Conservation (phyloP, 2,329 filamentous ascomycete species). For the Colletotrichum truncatum region DNA sequence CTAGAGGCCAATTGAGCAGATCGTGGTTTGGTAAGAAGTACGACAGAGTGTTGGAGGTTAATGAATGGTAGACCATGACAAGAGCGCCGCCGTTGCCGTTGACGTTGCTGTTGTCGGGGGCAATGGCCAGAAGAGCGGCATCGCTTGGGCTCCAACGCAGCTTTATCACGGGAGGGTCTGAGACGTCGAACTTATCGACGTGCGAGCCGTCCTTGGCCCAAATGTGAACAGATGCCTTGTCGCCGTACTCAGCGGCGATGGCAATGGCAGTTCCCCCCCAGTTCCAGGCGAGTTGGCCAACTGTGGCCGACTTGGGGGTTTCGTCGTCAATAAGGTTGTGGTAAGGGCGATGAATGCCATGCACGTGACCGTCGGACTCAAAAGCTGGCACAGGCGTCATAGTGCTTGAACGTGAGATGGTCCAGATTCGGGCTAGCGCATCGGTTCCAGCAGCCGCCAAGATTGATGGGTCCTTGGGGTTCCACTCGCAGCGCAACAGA, state of each 20-base stretch:
- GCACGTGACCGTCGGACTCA: slow-evolving; percentile 51
- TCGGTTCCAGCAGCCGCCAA: slow-evolving; percentile 75
- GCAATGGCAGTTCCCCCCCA: slow-evolving; percentile 65
- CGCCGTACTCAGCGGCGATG: slow-evolving; percentile 64
- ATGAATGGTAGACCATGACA: slow-evolving; percentile 63
- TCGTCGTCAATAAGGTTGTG: slow-evolving; percentile 62
- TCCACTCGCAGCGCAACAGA: slow-evolving; percentile 76
- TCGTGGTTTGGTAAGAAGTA: slow-evolving; percentile 60
- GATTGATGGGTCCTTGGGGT: slow-evolving; percentile 70
- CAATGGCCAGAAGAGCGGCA: slow-evolving; percentile 64
- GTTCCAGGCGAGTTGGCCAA: slow-evolving; percentile 70
- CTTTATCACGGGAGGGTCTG: slow-evolving; percentile 70
- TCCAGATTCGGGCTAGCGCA: slow-evolving; percentile 76
- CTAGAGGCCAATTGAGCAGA: slow-evolving; percentile 59
- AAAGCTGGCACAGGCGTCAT: slow-evolving; percentile 25
- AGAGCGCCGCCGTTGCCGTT: slow-evolving; percentile 51
- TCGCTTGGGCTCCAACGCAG: slow-evolving; percentile 68
- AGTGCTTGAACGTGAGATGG: slow-evolving; percentile 63
- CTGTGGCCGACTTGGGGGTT: slow-evolving; percentile 59
- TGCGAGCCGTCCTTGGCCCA: slow-evolving; percentile 63
- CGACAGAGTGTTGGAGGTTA: slow-evolving; percentile 53
- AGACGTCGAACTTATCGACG: slow-evolving; percentile 62
- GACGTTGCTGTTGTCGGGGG: slow-evolving; percentile 53
- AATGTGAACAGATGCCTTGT: slow-evolving; percentile 62
- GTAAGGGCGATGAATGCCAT: slow-evolving; percentile 49